These are phyloP conservation scores for Aspergillus indologenus DNA, from an alignment of 495 filamentous ascomycete species.

Conservation along the genomic window DNA sequence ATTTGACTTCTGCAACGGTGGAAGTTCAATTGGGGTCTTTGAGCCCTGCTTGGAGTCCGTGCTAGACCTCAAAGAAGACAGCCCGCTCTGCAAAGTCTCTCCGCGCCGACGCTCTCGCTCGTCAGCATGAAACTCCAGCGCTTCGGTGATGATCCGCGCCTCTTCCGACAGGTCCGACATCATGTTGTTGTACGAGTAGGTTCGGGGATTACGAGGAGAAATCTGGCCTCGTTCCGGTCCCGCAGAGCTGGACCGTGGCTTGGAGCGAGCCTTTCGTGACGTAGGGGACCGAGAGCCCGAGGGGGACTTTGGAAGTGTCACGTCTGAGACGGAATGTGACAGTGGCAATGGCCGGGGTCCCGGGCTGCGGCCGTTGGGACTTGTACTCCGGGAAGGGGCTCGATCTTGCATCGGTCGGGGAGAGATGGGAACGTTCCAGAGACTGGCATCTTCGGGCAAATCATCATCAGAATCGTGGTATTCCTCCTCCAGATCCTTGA, in stretches of 20 bases:
- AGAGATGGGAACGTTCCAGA: conserved; percentile 95
- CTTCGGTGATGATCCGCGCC: conserved; percentile 83
- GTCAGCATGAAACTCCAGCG: conserved; percentile 80
- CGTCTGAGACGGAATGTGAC: conserved; percentile 37
- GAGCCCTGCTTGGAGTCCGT: conserved; percentile 54
- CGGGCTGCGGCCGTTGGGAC: conserved; percentile 53
- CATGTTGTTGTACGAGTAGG: conserved; percentile 83
- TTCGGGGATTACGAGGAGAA: conserved; percentile 54
- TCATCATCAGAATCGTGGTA: conserved; percentile 89
- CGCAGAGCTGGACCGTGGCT: conserved; percentile 43
- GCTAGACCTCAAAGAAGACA: conserved; percentile 41
- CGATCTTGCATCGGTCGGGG: conserved; percentile 72
- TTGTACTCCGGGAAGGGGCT: conserved; percentile 45
- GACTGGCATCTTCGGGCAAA: conserved; percentile 82
- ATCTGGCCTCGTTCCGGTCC: conserved; percentile 45
- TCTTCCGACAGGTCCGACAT: conserved; percentile 80
- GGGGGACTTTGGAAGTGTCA: conserved; percentile 11
- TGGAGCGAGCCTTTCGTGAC: conserved; percentile 30
- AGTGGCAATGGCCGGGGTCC: conserved; percentile 42
- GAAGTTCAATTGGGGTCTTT: conserved; percentile 61
- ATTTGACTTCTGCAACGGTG: conserved; percentile 79
- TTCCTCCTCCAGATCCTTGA: conserved; percentile 78
- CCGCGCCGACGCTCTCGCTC: conserved; percentile 53
- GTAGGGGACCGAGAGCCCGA: conserved; percentile 26
- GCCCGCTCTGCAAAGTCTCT: conserved; percentile 49